Percentiles rank a stretch among this genome's conserved stretches.
These are phyloP conservation scores for Diddensiella santjacobensis DNA, from an alignment of 805 yeast genomes.

Conservation along the genomic window DNA sequence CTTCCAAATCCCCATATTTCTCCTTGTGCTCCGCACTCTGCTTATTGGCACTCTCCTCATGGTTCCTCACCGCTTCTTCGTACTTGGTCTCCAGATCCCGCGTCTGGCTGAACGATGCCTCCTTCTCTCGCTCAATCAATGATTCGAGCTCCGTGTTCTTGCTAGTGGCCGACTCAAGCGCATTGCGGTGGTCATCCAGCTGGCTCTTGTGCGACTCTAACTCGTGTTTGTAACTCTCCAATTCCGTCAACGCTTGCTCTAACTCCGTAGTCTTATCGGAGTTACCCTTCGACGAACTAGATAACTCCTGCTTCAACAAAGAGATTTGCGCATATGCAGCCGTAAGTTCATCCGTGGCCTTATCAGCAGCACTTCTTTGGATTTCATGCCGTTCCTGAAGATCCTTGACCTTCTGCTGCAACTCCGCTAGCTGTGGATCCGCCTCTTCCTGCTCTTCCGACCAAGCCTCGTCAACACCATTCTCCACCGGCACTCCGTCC, in stretches of 20 bases:
- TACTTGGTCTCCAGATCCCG: slow-evolving; percentile 20
- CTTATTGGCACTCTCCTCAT: slow-evolving; percentile 37
- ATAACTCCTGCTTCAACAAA: slow-evolving; percentile 22
- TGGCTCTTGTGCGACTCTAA: slow-evolving; percentile 24
- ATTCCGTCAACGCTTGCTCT: slow-evolving; percentile 22
- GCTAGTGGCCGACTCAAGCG: slow-evolving; percentile 23
- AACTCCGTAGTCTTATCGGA: slow-evolving; percentile 13
- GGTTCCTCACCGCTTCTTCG: slow-evolving; percentile 9
- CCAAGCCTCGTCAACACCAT: slow-evolving; percentile 1
- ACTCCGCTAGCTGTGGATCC: slow-evolving; percentile 10
- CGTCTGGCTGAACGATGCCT: slow-evolving; percentile 9
- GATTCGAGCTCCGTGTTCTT: slow-evolving; percentile 23
- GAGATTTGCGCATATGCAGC: slow-evolving; percentile 19
- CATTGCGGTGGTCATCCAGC: slow-evolving; percentile 23
- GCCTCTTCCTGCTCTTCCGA: slow-evolving; percentile 7
- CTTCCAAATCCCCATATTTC: slow-evolving; percentile 47
- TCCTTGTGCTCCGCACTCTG: slow-evolving; percentile 34
- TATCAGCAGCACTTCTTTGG: slow-evolving; percentile 30
- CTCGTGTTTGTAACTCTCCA: slow-evolving; percentile 29
- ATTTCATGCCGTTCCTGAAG: slow-evolving; percentile 23
- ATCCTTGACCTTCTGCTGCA: slow-evolving; percentile 15
- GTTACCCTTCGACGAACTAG: slow-evolving; percentile 12
- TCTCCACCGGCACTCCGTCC: slow-evolving; percentile 1
- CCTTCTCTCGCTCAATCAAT: slow-evolving; percentile 12
- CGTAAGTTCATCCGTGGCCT: slow-evolving; percentile 26